Conservation (phyloP, 2,329 filamentous ascomycete species). For the Colletotrichum sansevieriae region DNA sequence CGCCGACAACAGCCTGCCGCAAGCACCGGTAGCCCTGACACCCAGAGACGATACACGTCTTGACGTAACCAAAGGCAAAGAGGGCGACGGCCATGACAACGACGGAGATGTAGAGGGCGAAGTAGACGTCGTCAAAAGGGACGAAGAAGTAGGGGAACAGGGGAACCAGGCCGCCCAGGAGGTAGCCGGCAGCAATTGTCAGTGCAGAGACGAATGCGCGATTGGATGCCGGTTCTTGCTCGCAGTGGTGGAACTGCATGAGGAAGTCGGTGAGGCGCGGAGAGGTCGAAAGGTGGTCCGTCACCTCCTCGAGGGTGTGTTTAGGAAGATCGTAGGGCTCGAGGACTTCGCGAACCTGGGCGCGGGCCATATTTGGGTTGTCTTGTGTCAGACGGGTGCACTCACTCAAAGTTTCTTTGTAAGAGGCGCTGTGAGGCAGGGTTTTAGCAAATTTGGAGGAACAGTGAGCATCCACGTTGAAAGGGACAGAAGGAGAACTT, state of each 20-base stretch:
- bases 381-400: constrained; percentile 58
- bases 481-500: constrained; percentile 1
- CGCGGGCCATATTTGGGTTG: constrained; percentile 56
- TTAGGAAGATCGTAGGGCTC: constrained; percentile 63
- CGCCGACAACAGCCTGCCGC: constrained; percentile 46
- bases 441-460: constrained; percentile 3
- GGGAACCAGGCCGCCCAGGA: constrained; percentile 78
- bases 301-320: constrained; percentile 41
- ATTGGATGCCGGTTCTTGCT: constrained; percentile 59
- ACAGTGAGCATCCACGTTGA: constrained; percentile 14
- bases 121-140: constrained; percentile 50
- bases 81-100: constrained; percentile 71
- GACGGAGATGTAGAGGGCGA: constrained; percentile 71
- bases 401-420: constrained; percentile 49
- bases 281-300: constrained; percentile 44
- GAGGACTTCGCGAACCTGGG: constrained; percentile 64
- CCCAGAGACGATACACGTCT: constrained; percentile 63
- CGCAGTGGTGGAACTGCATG: constrained; percentile 69
- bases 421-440: constrained; percentile 38
- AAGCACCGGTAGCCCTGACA: constrained; percentile 42
- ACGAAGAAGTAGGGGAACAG: constrained; percentile 78
- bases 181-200: constrained; percentile 77
- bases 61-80: constrained; percentile 74
- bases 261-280: constrained; percentile 67
- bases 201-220: constrained; percentile 68